Evolutionary conservation across 2,329 filamentous ascomycete species (phyloP), one percentile per base, ranked within the genome.

Genomic region (Clonostachys rhizophaga): DNA sequence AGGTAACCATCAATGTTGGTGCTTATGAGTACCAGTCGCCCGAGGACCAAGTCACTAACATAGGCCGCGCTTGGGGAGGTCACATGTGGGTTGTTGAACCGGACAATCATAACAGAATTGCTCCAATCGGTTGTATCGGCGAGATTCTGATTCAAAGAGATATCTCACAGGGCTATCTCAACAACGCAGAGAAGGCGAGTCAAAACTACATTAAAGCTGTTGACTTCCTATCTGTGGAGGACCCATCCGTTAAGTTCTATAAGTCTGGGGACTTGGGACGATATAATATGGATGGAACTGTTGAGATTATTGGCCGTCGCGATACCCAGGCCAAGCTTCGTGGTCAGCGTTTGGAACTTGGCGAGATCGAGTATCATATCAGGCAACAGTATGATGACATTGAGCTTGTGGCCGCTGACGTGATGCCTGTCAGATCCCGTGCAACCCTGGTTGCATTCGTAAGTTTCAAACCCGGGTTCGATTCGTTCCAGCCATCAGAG

Each of bases 281-380:
- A 45, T 71, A 71, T 20, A 56, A 66, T 39, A 55, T 56, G 1
- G 30, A 46, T 18, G 44, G 44, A 3, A 53, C 55, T 34, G 54
- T 75, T 10, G 51, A 64, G 1, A 74, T 69, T 44, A 55, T 75
- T 43, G 76, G 76, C 42, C 65, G 78, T 24, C 76, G 75, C 51
- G 78, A 81, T 52, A 69, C 68, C 0, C 78, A 81, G 55, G 68
- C 81, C 44, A 82, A 82, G 57, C 58, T 82, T 74, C 70, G 74
- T 11, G 84, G 84, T 11, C 81, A 75, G 49, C 63, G 79, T 34
- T 67, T 81, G 39, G 83, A 78, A 59, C 65, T 78, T 5, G 57
- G 52, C 0, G 65, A 66, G 17, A 49, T 64, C 5, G 60, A 63
- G 33, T 30, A 30, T 30, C 9, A 30, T 10, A 30, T 30, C 24